These are phyloP conservation scores for Colletotrichum sp. DNA, from an alignment of 2,329 filamentous ascomycete genomes.

Conservation along the genomic window DNA sequence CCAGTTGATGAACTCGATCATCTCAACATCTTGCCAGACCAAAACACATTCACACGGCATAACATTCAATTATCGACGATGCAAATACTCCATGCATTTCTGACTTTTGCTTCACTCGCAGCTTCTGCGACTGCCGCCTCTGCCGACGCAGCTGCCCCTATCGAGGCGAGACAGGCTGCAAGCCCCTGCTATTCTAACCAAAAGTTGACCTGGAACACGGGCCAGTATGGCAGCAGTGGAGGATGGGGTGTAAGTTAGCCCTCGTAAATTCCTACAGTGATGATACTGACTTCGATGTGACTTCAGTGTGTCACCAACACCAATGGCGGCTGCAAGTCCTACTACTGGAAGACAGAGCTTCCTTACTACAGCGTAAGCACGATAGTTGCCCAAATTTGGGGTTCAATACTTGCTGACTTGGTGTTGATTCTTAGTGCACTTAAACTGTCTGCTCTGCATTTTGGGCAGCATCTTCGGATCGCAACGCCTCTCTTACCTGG, in stretches of 20 bases:
- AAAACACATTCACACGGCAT: background rate
- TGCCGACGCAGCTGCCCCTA: background rate
- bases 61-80: background rate
- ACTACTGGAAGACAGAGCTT: background rate
- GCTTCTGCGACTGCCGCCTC: background rate
- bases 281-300: background rate
- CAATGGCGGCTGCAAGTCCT: background rate
- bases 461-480: background rate
- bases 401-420: background rate
- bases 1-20: rapidly evolving
- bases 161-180: background rate
- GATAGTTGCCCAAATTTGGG: rapidly evolving
- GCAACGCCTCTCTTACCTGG: rapidly evolving
- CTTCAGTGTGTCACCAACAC: background rate
- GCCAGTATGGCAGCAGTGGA: background rate
- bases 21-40: rapidly evolving
- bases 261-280: no score
- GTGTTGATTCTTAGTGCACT: background rate
- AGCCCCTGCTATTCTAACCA: background rate
- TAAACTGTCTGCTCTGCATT: background rate
- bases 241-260: background rate
- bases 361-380: background rate
- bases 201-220: background rate
- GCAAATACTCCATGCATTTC: background rate
- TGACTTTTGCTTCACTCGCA: background rate